phyloP scores from a whole-genome alignment of 208 protist genomes.

The Acanthamoeba royreba region DNA sequence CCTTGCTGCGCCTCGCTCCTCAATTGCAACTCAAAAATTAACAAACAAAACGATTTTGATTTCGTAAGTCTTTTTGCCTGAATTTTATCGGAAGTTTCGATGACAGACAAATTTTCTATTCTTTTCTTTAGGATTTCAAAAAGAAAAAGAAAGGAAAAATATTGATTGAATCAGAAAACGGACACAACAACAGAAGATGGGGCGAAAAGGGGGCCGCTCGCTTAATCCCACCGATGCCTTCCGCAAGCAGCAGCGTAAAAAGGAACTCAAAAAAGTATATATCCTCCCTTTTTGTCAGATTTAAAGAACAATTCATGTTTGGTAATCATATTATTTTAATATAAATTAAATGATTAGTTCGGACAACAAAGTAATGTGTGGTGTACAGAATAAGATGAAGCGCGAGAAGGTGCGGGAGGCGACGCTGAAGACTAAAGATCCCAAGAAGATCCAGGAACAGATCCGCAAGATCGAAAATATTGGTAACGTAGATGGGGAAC shows the following conservation, averaged over 20 bases:
- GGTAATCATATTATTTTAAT: not conserved
- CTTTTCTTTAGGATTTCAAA: too few species aligned
- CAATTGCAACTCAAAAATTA: not conserved
- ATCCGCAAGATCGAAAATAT: conserved; percentile 25
- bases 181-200: too few species aligned
- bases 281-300: too few species aligned
- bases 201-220: not conserved
- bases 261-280: conserved; percentile 36
- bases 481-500: not conserved
- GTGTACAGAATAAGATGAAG: not conserved
- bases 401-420: not conserved
- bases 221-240: conserved; percentile 52
- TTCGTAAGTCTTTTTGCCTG: too few species aligned
- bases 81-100: too few species aligned
- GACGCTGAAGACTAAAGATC: not conserved
- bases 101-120: too few species aligned
- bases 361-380: not conserved
- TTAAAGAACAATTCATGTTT: not conserved
- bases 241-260: conserved; percentile 51
- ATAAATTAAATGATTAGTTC: not conserved
- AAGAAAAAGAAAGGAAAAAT: too few species aligned
- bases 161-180: too few species aligned
- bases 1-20: not conserved
- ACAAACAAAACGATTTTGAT: not conserved
- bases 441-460: conserved; percentile 5